Evolutionary conservation across 2,329 filamentous ascomycete species (phyloP), one percentile per base, ranked within the genome.

Genomic region (Verticillium zaregamsianum): DNA sequence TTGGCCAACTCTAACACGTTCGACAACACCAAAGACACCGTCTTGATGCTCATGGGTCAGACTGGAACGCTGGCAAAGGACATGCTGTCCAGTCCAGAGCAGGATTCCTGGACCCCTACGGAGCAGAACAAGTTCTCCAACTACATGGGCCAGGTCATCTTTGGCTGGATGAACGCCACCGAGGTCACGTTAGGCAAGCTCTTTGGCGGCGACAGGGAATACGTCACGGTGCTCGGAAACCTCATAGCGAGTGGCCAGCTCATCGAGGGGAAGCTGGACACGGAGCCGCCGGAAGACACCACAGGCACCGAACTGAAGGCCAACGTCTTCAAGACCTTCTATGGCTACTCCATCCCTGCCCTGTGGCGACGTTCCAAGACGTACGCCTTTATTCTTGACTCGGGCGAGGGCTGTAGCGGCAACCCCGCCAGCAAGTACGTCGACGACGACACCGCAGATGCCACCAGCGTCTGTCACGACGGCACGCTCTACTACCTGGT

Each of bases 371-470:
- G 57, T 33, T 69, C 72, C 5, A 63, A 64, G 4, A 64, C 62
- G 9, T 65, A 67, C 25, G 67, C 70, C 14, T 76, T 77, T 55
- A 60, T 77, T 52, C 58, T 76, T 49, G 71, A 75, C 67, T 69
- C 72, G n/a, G 74, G 72, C 39, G 57, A 57, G 31, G 62, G 52
- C 52, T 76, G 73, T 64, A 61, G 62, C 9, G 57, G 61, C 55
- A 62, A 68, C 25, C 68, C 70, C 2, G 32, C 67, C 8, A 37
- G 14, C 62, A 56, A 68, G 39, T 71, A 71, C 63, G 56, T 74
- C 35, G 58, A 55, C n/a, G 62, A 67, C 56, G 62, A 67, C 17
- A 66, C 65, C 15, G 61, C 59, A 49, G 57, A 71, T 9, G 60
- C 45, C 20, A 72, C 70, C 14, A 64, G 62, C 9, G 68, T 56